Percentiles rank a stretch among this genome's conserved stretches.
phyloP scores from a whole-genome alignment of 306 rosid species.

The Luffa aegyptiaca region DNA sequence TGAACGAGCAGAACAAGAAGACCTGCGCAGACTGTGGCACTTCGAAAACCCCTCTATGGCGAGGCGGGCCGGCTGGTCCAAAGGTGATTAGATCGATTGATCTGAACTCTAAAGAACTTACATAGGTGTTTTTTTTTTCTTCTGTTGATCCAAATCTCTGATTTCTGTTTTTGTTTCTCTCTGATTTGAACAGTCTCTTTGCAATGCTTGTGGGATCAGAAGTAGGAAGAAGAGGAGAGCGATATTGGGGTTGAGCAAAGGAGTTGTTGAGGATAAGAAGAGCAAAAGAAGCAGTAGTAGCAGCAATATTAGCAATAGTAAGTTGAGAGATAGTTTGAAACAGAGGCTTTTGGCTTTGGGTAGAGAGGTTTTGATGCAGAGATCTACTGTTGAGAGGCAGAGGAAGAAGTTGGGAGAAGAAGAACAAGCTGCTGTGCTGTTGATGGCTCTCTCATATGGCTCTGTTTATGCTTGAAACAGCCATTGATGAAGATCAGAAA shows the following conservation, averaged over 20 bases:
- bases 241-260: conserved; percentile 55
- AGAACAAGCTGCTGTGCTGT: conserved; percentile 81
- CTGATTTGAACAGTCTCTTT: conserved; percentile 48
- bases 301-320: not conserved
- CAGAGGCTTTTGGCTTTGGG: conserved; percentile 52
- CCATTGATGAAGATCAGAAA: not conserved
- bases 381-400: conserved; percentile 59
- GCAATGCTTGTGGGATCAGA: conserved; percentile 98
- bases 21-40: conserved; percentile 96
- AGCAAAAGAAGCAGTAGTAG: conserved; percentile 21
- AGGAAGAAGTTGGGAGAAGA: conserved; percentile 74
- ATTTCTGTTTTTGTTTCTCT: not conserved
- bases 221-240: conserved; percentile 95
- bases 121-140: not conserved
- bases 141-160: conserved; percentile 2
- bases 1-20: conserved; percentile 41
- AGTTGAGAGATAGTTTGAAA: conserved; percentile 46
- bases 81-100: conserved; percentile 35
- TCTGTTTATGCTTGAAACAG: conserved; percentile 55
- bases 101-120: not conserved
- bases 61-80: conserved; percentile 97
- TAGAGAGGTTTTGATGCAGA: conserved; percentile 69
- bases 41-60: conserved; percentile 85
- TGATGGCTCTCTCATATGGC: conserved; percentile 91
- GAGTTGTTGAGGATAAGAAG: conserved; percentile 35